phyloP scores from a whole-genome alignment of 2,329 filamentous ascomycete species.

The Apiospora aurea region DNA sequence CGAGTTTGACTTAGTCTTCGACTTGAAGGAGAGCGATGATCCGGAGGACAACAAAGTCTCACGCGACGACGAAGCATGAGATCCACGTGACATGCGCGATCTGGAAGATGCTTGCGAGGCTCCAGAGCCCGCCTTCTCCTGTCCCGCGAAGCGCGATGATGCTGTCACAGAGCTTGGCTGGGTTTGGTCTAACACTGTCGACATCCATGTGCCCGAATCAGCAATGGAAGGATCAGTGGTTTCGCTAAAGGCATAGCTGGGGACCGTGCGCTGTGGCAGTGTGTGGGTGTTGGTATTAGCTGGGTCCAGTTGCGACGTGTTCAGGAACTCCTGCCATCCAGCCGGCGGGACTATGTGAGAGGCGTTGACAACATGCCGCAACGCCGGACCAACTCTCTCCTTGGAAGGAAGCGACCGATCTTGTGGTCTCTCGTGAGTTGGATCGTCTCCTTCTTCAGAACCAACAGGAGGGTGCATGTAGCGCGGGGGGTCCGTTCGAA shows the following conservation, averaged over 20 bases:
- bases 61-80: constrained; percentile 20
- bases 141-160: no score
- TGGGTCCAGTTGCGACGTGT: background rate
- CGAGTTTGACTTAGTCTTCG: background rate
- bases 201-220: constrained; percentile 25
- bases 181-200: constrained; percentile 20
- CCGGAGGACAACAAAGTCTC: background rate
- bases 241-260: background rate
- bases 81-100: constrained; percentile 13
- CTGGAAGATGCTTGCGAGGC: constrained; percentile 1
- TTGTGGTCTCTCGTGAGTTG: no score
- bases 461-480: background rate
- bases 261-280: background rate
- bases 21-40: background rate
- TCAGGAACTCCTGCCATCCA: background rate
- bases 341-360: no score
- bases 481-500: no score
- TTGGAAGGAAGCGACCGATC: no score
- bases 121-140: no score
- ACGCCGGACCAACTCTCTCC: background rate
- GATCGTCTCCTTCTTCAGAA: background rate
- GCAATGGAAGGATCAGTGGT: background rate
- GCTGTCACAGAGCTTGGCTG: constrained; percentile 4
- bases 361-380: background rate
- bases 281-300: background rate